Percentiles rank a stretch among this genome's conserved stretches.
phyloP scores from a whole-genome alignment of 345 rosid genomes.

The Corymbia maculata region DNA sequence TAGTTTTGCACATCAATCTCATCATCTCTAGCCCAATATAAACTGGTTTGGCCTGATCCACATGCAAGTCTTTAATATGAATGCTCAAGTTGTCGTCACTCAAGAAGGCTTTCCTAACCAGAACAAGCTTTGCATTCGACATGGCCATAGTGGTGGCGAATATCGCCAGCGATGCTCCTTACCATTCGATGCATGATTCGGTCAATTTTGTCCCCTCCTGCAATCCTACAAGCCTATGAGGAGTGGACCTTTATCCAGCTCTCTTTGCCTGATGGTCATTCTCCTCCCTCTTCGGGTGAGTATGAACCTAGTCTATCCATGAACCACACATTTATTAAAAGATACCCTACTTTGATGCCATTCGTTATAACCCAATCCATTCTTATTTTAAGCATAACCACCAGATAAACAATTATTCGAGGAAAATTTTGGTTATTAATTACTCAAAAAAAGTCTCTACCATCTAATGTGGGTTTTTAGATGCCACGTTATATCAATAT shows the following conservation, averaged over 20 bases:
- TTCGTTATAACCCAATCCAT: not conserved
- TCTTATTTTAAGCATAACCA: not conserved
- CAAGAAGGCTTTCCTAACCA: not conserved
- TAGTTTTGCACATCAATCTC: not conserved
- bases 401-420: not conserved
- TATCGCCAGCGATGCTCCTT: not conserved
- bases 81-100: not conserved
- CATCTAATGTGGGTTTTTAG: not conserved
- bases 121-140: not conserved
- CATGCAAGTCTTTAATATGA: not conserved
- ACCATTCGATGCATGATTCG: not conserved
- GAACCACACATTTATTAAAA: not conserved
- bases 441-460: not conserved
- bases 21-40: not conserved
- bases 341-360: not conserved
- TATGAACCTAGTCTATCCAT: not conserved
- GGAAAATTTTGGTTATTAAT: accelerated
- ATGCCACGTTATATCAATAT: not conserved
- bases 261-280: not conserved
- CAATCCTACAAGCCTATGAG: not conserved
- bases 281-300: accelerated
- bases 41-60: not conserved
- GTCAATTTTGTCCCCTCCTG: not conserved
- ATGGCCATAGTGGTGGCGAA: not conserved
- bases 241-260: not conserved